Conservation (phyloP, 106 monocot genomes). For the Xerophyta viscosa region DNA sequence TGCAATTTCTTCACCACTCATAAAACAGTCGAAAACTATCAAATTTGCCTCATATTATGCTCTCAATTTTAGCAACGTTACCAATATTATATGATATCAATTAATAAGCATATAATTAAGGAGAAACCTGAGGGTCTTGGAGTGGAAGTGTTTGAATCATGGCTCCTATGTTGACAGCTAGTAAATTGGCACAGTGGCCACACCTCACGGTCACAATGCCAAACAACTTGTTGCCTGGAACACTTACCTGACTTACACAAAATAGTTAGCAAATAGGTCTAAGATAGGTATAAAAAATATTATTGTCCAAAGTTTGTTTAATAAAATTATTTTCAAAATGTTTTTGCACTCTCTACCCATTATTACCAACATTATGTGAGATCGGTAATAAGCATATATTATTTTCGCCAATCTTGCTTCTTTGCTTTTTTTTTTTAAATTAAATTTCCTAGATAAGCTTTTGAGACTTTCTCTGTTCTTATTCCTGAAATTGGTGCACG, state of each 20-base stretch:
- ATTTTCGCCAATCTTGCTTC: too few species aligned
- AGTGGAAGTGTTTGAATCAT: constrained; percentile 29
- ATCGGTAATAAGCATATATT: too few species aligned
- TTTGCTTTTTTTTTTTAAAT: too few species aligned
- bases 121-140: constrained; percentile 31
- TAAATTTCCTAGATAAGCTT: too few species aligned
- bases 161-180: constrained; percentile 58
- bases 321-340: neutral
- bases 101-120: neutral
- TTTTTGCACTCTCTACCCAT: too few species aligned
- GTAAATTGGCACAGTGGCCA: constrained; percentile 58
- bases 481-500: too few species aligned
- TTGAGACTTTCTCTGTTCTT: too few species aligned
- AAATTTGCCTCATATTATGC: neutral
- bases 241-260: constrained; percentile 50
- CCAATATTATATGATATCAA: neutral
- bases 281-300: too few species aligned
- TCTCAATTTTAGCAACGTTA: neutral
- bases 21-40: too few species aligned
- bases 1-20: constrained; percentile 20
- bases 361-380: too few species aligned
- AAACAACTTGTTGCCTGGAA: constrained; percentile 46
- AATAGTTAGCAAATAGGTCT: neutral
- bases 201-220: constrained; percentile 71
- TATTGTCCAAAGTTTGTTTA: neutral